Evolutionary conservation across 768 basidiomycete genomes (phyloP), one percentile per base, ranked within the genome.

Genomic region (Boletus rubescentipes): DNA sequence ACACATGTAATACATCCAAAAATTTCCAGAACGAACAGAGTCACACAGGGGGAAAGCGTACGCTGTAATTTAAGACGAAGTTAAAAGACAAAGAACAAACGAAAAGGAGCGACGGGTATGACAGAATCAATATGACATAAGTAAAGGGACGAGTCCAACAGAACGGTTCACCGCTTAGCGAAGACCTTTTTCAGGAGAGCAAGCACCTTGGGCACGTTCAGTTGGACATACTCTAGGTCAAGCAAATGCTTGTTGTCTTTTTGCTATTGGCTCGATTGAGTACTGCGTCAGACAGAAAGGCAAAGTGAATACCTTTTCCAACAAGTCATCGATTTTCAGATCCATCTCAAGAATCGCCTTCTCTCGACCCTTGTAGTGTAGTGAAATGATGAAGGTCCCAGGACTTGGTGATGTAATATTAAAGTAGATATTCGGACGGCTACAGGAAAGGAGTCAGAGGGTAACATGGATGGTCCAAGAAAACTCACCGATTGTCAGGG

Each of bases 261-360:
- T 93, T 98, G 96, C 94, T 98, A 67, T 65, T 51, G 49, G 37
- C 4, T 21, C 4, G 39, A 10, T n/a, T 70, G 35, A 72, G 59
- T n/a, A 51, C 23, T 29, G 26, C 36, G 35, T 51, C 32, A 20
- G 46, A 57, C 32, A 9, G 15, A 29, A 37, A 35, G 29, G 35
- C 44, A 9, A 20, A 20, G 30, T 6, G 60, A 82, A 29, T 59
- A 93, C 94, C 88, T 98, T 98, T 73, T 98, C 96, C 67, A 98
- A 74, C 58, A 98, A 73, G 73, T 99, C 96, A 72, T 99, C 96
- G 63, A 98, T 97, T 77, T 98, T 98, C 49, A 98, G 82, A 74
- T 97, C 94, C 97, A 98, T 98, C 80, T 99, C 97, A 35, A 98
- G 82, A 63, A 99, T 98, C 16, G 97, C 96, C 76, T 98, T 98